Conservation (phyloP, 2,329 filamentous ascomycete genomes). For the Penicillium hordei region DNA sequence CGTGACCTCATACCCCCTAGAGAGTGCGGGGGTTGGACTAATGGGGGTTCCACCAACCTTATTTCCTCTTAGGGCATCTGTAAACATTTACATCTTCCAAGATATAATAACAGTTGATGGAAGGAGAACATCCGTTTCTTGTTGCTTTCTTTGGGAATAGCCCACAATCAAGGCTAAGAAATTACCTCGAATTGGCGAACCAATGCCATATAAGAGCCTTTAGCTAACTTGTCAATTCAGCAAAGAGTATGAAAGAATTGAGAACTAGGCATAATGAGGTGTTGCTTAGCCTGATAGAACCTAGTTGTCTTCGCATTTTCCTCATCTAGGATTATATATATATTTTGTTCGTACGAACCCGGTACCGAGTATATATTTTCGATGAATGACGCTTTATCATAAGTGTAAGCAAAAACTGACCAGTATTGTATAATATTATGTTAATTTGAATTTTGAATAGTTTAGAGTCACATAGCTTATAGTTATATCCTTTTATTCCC, state of each 20-base stretch:
- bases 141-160: not conserved
- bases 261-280: too few species aligned
- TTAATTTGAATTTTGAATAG: not conserved
- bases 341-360: not conserved
- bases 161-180: not conserved
- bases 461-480: too few species aligned
- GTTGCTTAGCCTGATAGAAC: not conserved
- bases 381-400: not conserved
- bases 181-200: too few species aligned
- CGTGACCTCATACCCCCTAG: constrained; percentile 24
- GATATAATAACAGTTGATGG: not conserved
- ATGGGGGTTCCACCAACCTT: not conserved
- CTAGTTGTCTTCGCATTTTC: not conserved
- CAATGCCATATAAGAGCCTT: not conserved
- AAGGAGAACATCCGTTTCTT: not conserved
- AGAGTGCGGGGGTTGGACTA: constrained; percentile 18
- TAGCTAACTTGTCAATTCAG: not conserved
- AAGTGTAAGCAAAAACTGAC: not conserved
- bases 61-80: not conserved
- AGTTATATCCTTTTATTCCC: not conserved
- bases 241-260: not conserved
- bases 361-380: not conserved
- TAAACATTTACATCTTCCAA: not conserved
- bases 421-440: not conserved
- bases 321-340: not conserved